Evolutionary conservation across 179 eudicot species (phyloP).

Genomic region (Drosera spatulata): DNA sequence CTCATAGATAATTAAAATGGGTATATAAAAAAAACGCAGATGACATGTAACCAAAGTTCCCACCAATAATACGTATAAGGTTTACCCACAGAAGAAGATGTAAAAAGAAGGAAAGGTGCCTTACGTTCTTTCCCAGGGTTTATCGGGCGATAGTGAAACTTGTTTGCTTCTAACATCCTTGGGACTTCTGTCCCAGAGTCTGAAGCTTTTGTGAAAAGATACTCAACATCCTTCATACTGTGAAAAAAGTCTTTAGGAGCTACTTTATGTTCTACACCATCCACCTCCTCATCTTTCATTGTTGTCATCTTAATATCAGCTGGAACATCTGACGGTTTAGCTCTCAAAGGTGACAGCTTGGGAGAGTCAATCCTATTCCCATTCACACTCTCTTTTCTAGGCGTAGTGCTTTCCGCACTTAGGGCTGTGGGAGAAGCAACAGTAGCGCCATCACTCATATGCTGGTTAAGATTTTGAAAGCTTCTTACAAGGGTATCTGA

Average conservation of each 20-base stretch:
- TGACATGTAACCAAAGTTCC: no score
- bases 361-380: slow-evolving; percentile 46
- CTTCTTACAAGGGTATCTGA: slow-evolving; percentile 63
- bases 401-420: slow-evolving; percentile 16
- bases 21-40: no score
- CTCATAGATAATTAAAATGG: background rate
- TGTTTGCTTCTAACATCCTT: slow-evolving; percentile 92
- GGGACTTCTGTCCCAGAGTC: slow-evolving; percentile 92
- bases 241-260: slow-evolving; percentile 58
- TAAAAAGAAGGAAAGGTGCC: slow-evolving; percentile 13
- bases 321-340: slow-evolving; percentile 34
- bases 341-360: slow-evolving; percentile 55
- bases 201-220: slow-evolving; percentile 69
- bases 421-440: slow-evolving; percentile 22
- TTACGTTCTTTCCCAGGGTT: slow-evolving; percentile 61
- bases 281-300: slow-evolving; percentile 28
- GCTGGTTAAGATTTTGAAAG: slow-evolving; percentile 66
- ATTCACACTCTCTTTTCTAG: slow-evolving; percentile 25
- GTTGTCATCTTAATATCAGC: slow-evolving; percentile 31
- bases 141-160: slow-evolving; percentile 84
- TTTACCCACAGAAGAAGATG: background rate
- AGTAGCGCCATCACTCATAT: slow-evolving; percentile 21
- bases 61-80: no score
- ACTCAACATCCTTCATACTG: slow-evolving; percentile 71
- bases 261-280: slow-evolving; percentile 36